phyloP scores from a whole-genome alignment of 73 alveolate species.

The Symbiodinium pilosum region DNA sequence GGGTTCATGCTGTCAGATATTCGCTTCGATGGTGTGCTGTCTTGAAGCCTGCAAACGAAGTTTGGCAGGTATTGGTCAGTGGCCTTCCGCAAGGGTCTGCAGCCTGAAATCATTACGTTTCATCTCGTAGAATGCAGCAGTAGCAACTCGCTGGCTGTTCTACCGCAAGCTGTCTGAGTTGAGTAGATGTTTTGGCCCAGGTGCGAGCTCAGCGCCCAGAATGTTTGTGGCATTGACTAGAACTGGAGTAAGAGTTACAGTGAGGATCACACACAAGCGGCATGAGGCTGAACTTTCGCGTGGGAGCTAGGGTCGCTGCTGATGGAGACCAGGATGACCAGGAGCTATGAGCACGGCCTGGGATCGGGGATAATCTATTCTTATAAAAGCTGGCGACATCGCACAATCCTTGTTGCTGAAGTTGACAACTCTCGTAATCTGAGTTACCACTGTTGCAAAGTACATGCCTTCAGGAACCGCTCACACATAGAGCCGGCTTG shows the following conservation, averaged over 20 bases:
- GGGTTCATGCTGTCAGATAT: background rate
- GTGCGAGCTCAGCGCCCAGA: constrained; percentile 1
- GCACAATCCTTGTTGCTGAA: no score
- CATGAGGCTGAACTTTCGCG: constrained; percentile 76
- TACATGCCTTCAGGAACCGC: no score
- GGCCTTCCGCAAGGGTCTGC: background rate
- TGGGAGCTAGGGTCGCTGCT: constrained; percentile 75
- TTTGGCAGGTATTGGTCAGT: constrained; percentile 3
- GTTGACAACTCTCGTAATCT: no score
- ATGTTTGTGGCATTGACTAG: no score
- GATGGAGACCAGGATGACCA: constrained; percentile 48
- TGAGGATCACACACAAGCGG: no score
- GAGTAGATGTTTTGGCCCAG: background rate
- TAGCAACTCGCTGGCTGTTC: no score
- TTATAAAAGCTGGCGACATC: no score
- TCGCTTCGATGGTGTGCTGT: background rate
- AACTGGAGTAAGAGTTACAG: no score
- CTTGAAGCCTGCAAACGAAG: background rate
- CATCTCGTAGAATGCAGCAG: no score
- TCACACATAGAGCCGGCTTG: no score
- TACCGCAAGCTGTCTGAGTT: no score
- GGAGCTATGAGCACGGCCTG: background rate
- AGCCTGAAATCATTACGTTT: background rate
- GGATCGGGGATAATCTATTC: background rate
- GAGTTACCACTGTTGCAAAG: no score